Percentiles rank a stretch among this genome's conserved stretches.
phyloP scores from a whole-genome alignment of 2,329 filamentous ascomycete species.

The Ophiostoma ips region DNA sequence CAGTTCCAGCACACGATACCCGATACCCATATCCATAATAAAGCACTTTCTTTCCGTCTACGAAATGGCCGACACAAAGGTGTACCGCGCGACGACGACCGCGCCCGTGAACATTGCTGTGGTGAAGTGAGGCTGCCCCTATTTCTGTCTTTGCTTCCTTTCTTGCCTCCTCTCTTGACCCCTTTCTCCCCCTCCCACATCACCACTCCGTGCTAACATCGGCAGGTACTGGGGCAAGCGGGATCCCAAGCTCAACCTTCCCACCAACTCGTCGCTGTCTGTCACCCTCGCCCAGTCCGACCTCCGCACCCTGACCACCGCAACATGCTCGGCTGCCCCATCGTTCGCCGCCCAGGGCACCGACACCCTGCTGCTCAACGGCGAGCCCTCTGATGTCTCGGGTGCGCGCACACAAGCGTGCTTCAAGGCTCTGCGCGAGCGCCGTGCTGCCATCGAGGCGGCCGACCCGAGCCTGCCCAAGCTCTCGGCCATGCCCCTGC shows the following conservation, averaged over 20 bases:
- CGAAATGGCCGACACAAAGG: conserved; percentile 28
- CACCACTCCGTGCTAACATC: conserved; percentile 27
- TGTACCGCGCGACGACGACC: conserved; percentile 89
- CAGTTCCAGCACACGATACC: neutral
- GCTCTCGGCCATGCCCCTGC: conserved; percentile 62
- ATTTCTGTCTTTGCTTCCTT: conserved; percentile 9
- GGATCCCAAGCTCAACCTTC: conserved; percentile 83
- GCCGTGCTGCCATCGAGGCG: conserved; percentile 63
- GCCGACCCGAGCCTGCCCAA: conserved; percentile 63
- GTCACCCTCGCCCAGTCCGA: conserved; percentile 92
- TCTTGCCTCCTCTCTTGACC: neutral
- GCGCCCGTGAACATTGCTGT: conserved; percentile 97
- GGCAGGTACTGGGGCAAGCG: conserved; percentile 84
- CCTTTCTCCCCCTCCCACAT: neutral
- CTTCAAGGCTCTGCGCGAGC: conserved; percentile 68
- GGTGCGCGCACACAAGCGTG: conserved; percentile 89
- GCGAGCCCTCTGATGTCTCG: conserved; percentile 66
- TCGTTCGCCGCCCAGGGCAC: conserved; percentile 42
- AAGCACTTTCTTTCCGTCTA: neutral
- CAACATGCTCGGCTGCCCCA: conserved; percentile 57
- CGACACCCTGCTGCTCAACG: conserved; percentile 74
- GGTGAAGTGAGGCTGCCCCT: conserved; percentile 55
- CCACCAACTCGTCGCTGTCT: conserved; percentile 93
- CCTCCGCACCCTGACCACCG: conserved; percentile 89
- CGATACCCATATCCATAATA: neutral